Base-by-base conservation (phyloP, 2,329 filamentous ascomycete genomes). In the Verticillium longisporum region DNA sequence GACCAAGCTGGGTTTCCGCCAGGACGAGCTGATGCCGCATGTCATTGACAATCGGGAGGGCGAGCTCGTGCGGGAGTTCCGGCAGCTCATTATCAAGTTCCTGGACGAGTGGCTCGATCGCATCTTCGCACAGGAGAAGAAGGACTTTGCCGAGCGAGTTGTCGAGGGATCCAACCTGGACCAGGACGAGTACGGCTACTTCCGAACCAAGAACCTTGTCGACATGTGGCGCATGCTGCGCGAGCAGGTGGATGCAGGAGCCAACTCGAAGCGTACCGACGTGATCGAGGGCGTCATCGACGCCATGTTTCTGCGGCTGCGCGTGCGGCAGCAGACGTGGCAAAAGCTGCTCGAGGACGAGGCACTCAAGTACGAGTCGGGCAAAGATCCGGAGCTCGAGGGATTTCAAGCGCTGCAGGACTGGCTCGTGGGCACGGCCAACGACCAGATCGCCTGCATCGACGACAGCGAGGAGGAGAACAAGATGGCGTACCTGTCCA, bases 181-280 rank as follows among this genome's bases (percentile, higher is more conserved):
- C 72, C 87, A 86, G 68, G 92, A 96, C 74, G 88, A 93, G 70
- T 92, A 96, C 72, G 92, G 92, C 63, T 93, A 91, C 73, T 93
- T 97, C 77, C 88, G 94, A 57, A 97, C 93, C 58, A 93, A 91
- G 76, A 97, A 93, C 63, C 80, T 97, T 60, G 89, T 93, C 61
- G 93, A 97, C 70, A 89, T 98, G 81, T 99, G 96, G 93, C 90
- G 93, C 63, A 98, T 99, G 92, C 81, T 99, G 65, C 88, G 91
- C 66, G 94, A 99, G 75, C 95, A 99, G 75, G 84, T 97, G 37
- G 86, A 90, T 65, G 91, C 92, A 0, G 93, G 93, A 4, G 88
- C 87, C 50, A 90, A 91, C 69, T 97, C 92, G 55, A 85, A 93
- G 70, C 90, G 95, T 58, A 84, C 88, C 60, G 95, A 98, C 71